Evolutionary conservation across 2,329 filamentous ascomycete genomes (phyloP).

Genomic region (Apiospora phragmitis): DNA sequence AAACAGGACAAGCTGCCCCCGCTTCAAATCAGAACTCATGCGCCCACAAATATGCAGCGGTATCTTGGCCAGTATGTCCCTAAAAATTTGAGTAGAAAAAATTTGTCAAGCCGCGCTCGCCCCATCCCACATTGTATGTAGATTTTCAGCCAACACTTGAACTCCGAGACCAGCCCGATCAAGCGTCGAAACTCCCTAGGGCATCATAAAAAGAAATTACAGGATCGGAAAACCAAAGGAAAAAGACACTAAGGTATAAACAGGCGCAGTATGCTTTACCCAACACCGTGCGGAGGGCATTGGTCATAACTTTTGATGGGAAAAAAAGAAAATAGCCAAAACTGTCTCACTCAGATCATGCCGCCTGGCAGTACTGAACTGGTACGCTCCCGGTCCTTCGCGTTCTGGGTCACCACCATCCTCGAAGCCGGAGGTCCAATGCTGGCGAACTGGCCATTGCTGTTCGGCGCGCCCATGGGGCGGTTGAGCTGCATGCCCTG

Average conservation of each 20-base stretch:
- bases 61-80: neutral
- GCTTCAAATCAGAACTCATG: neutral
- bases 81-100: neutral
- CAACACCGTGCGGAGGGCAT: neutral
- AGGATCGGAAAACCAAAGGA: slow-evolving; percentile 11
- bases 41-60: slow-evolving; percentile 1
- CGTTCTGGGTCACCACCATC: slow-evolving; percentile 31
- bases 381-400: slow-evolving; percentile 13
- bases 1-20: neutral
- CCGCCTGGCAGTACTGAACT: slow-evolving; percentile 40
- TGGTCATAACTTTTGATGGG: neutral
- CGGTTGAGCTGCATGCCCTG: slow-evolving; percentile 17
- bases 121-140: neutral
- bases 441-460: slow-evolving; percentile 24
- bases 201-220: neutral
- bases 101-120: neutral
- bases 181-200: slow-evolving; percentile 7
- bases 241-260: slow-evolving; percentile 12
- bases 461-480: slow-evolving; percentile 16
- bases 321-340: neutral
- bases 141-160: slow-evolving; percentile 9
- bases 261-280: neutral
- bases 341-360: slow-evolving; percentile 44
- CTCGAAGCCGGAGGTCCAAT: slow-evolving; percentile 36
- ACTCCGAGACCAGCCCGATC: slow-evolving; percentile 16